Percentiles rank a stretch among this genome's conserved stretches.
Conservation (phyloP, 306 rosid genomes). For the Astragalus membranaceus region DNA sequence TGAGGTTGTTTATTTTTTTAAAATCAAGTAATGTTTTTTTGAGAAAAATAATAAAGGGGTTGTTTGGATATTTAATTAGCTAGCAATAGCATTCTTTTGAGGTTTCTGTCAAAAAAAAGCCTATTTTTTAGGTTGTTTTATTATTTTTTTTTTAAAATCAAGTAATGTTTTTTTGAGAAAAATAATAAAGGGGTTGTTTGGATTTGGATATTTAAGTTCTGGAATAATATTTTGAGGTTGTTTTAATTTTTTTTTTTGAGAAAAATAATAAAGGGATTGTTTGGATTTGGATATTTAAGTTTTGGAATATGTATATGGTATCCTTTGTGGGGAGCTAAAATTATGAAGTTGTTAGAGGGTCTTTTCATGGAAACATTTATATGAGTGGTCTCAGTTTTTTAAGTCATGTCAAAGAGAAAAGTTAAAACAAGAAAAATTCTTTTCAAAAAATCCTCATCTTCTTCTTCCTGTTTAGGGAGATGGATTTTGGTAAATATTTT, state of each 20-base stretch:
- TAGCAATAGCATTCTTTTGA: not conserved
- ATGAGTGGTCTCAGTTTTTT: conserved; percentile 26
- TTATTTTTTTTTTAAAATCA: no score
- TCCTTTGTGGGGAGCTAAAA: conserved; percentile 21
- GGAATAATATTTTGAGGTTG: not conserved
- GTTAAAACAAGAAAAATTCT: conserved; percentile 9
- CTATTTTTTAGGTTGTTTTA: no score
- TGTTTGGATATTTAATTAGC: no score
- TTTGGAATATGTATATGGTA: conserved; percentile 1
- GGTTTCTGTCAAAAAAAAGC: not conserved
- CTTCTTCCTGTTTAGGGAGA: conserved; percentile 25
- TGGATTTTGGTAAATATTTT: conserved; percentile 18
- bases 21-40: no score
- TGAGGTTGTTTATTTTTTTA: not conserved
- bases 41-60: no score
- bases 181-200: not conserved
- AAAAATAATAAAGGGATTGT: not conserved
- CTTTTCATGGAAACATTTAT: conserved; percentile 50
- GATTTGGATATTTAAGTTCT: not conserved
- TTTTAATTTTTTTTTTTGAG: no score
- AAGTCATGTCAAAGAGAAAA: conserved; percentile 53
- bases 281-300: not conserved
- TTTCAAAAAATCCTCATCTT: not conserved
- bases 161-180: no score
- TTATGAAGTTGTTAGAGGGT: conserved; percentile 36